phyloP scores from a whole-genome alignment of 768 basidiomycete species.

The Strobilomyces echinocephalus region DNA sequence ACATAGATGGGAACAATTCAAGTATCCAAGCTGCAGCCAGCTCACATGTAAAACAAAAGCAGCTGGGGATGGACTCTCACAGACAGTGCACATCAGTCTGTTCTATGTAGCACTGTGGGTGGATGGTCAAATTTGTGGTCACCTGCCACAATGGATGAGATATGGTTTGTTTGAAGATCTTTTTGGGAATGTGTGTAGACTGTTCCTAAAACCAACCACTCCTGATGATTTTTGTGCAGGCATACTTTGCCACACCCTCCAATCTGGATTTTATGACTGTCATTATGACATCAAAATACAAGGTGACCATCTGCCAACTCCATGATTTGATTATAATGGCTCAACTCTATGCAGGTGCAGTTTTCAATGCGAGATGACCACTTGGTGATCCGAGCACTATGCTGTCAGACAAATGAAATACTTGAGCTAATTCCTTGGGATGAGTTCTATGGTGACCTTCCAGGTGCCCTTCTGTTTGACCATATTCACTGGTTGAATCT shows the following conservation, averaged over 20 bases:
- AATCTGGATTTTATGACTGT: neutral
- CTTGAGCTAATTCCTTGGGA: slow-evolving; percentile 17
- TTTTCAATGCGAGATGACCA: slow-evolving; percentile 5
- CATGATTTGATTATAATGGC: neutral
- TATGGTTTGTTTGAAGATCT: too few relatives aligned
- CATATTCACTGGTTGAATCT: slow-evolving; percentile 26
- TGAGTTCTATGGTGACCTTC: slow-evolving; percentile 17
- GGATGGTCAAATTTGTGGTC: slow-evolving; percentile 9
- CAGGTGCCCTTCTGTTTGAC: neutral
- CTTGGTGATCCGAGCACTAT: slow-evolving; percentile 7
- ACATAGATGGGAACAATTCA: slow-evolving; percentile 6
- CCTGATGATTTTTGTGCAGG: neutral
- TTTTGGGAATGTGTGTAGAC: too few relatives aligned
- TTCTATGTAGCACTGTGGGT: slow-evolving; percentile 14
- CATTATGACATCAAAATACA: neutral
- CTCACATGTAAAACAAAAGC: slow-evolving; percentile 3
- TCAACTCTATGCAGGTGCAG: slow-evolving; percentile 7
- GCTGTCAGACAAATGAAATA: neutral
- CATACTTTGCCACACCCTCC: neutral
- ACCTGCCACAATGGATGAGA: too few relatives aligned
- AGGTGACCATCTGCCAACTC: neutral
- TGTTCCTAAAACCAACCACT: too few relatives aligned
- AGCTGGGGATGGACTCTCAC: neutral
- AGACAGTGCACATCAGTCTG: neutral
- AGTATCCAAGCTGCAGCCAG: slow-evolving; percentile 11